These are phyloP conservation scores for Lyophyllum shimeji DNA, from an alignment of 768 basidiomycete species.

Conservation along the genomic window DNA sequence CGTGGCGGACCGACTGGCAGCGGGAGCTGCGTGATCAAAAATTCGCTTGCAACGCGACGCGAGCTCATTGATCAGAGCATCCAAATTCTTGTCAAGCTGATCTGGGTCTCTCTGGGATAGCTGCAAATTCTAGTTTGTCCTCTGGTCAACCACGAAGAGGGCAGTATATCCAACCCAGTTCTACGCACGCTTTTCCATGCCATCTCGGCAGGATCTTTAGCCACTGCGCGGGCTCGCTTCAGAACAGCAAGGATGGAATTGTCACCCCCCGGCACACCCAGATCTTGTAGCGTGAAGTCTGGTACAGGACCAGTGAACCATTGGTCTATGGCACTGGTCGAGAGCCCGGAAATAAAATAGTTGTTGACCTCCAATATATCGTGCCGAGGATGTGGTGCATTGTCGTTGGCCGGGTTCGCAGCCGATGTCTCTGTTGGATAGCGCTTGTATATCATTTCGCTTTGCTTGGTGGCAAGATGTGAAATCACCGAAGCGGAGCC, in stretches of 20 bases:
- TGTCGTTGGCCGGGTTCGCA: slow-evolving; percentile 53
- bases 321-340: slow-evolving; percentile 67
- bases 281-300: slow-evolving; percentile 45
- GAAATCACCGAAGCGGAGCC: slow-evolving; percentile 70
- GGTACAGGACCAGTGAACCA: slow-evolving; percentile 76
- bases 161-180: background rate
- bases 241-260: slow-evolving; percentile 40
- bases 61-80: slow-evolving; percentile 61
- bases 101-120: slow-evolving; percentile 49
- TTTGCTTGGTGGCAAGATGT: background rate
- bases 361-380: slow-evolving; percentile 81
- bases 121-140: slow-evolving; percentile 36
- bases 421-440: slow-evolving; percentile 42
- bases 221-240: slow-evolving; percentile 46
- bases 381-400: slow-evolving; percentile 51
- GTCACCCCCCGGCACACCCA: slow-evolving; percentile 41
- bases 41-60: slow-evolving; percentile 58
- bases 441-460: slow-evolving; percentile 8
- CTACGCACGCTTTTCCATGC: slow-evolving; percentile 54
- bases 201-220: slow-evolving; percentile 45
- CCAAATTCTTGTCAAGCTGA: slow-evolving; percentile 67
- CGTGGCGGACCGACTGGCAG: slow-evolving; percentile 60
- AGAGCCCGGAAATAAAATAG: slow-evolving; percentile 73
- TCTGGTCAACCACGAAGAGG: background rate
- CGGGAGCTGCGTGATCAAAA: slow-evolving; percentile 62